Evolutionary conservation across 768 basidiomycete genomes (phyloP), one percentile per base, ranked within the genome.

Genomic region (Auriscalpium vulgare): DNA sequence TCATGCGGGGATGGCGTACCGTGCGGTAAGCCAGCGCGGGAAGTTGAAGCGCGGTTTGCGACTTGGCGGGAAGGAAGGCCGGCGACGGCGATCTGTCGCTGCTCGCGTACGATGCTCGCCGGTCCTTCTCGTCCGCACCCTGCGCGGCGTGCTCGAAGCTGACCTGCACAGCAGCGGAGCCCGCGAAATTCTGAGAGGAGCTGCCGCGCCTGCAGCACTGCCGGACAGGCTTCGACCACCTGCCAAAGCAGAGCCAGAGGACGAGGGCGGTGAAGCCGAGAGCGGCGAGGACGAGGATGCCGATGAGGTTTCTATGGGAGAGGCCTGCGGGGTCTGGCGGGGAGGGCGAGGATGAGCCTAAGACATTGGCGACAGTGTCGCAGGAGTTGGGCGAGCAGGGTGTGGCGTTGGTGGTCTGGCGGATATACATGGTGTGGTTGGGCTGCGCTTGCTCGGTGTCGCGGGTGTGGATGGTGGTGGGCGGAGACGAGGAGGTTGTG

Each of bases 221-320:
- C n/a, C 61, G 61, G 13, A 60, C 44, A 13, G 64, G 45, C 37
- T 59, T 56, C 40, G 65, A 60, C 63, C 63, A 64, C 55, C 62
- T 57, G 40, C 63, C 63, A 46, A 67, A 64, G 45, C 59, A 55
- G 54, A 67, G 53, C 63, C 64, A 66, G 51, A 70, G 67, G 17
- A 48, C 54, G 60, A 57, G 10, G 9, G 44, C 61, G 50, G 55
- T 40, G 35, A 51, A 16, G 10, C 60, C 17, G 4, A 62, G 55
- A 10, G 61, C 49, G 21, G 56, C 65, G 55, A 69, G 54, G 54
- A 65, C 55, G 63, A 66, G 56, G 52, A 69, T 54, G 50, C 65
- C 63, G 47, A 65, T 53, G 51, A 65, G 61, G 62, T 67, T 66
- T 55, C 56, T 56, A 37, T 56, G 57, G 13, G 46, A 58, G 57